phyloP scores from a whole-genome alignment of 495 filamentous ascomycete species.

The Elasticomyces elasticus region DNA sequence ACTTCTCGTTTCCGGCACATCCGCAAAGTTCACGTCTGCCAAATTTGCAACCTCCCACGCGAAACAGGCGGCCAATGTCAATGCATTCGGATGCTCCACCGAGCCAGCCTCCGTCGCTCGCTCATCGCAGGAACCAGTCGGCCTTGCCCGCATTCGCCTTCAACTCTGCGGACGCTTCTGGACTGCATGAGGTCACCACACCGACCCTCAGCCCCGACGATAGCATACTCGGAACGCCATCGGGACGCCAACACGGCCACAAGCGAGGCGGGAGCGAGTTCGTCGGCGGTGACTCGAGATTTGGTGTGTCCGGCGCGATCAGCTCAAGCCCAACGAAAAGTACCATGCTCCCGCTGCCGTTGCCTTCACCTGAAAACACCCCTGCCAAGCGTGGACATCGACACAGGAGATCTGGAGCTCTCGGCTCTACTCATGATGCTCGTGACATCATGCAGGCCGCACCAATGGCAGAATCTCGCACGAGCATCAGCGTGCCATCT shows the following conservation, averaged over 20 bases:
- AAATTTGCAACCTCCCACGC: background rate
- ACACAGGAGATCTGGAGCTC: constrained; percentile 73
- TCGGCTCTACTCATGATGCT: constrained; percentile 71
- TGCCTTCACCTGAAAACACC: constrained; percentile 28
- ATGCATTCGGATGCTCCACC: constrained; percentile 11
- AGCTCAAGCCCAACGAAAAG: constrained; percentile 56
- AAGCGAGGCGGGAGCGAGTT: constrained; percentile 68
- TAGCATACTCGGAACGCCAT: constrained; percentile 27
- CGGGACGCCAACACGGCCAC: constrained; percentile 44
- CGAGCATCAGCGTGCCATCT: constrained; percentile 44
- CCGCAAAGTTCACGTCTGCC: background rate
- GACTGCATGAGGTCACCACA: constrained; percentile 8
- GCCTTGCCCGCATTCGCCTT: constrained; percentile 33
- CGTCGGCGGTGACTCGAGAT: constrained; percentile 59
- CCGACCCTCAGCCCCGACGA: constrained; percentile 27
- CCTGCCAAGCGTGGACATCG: constrained; percentile 52
- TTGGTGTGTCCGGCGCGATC: constrained; percentile 46
- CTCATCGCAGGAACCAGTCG: constrained; percentile 20
- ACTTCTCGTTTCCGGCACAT: constrained; percentile 15
- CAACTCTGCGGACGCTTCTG: constrained; percentile 25
- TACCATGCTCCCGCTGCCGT: constrained; percentile 45
- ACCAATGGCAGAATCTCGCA: constrained; percentile 31
- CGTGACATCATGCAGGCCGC: constrained; percentile 58
- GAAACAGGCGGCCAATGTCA: constrained; percentile 10
- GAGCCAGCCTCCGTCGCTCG: background rate